phyloP scores from a whole-genome alignment of 345 rosid species.

The Linum lewisii region DNA sequence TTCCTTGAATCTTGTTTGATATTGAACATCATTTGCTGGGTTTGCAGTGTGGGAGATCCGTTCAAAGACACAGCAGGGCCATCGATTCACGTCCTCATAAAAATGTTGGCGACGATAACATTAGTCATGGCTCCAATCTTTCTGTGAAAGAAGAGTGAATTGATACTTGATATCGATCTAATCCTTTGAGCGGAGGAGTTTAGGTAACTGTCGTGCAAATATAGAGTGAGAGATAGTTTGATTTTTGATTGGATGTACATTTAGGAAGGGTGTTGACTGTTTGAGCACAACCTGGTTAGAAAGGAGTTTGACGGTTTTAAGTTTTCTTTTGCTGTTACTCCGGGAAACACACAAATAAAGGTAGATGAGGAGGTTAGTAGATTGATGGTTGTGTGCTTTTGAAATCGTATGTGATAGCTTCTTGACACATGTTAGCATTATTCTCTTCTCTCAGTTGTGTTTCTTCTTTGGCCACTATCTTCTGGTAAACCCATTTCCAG shows the following conservation, averaged over 20 bases:
- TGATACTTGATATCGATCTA: too few relatives aligned
- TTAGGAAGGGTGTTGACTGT: conserved; percentile 8
- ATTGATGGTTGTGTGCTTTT: background rate
- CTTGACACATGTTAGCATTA: too few relatives aligned
- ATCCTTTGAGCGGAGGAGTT: background rate
- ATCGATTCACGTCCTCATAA: conserved; percentile 83
- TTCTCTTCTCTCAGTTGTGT: too few relatives aligned
- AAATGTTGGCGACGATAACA: conserved; percentile 85
- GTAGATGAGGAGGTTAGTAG: background rate
- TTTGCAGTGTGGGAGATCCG: conserved; percentile 95
- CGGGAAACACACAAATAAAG: background rate
- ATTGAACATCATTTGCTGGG: background rate
- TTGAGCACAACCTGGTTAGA: too few relatives aligned
- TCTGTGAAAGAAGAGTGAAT: conserved; percentile 28
- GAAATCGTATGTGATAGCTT: background rate
- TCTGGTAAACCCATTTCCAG: too few relatives aligned
- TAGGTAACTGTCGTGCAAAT: conserved; percentile 14
- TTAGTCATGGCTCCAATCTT: conserved; percentile 96
- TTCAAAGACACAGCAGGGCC: conserved; percentile 98
- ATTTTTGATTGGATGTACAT: conserved; percentile 11
- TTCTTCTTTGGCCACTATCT: too few relatives aligned
- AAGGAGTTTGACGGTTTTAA: too few relatives aligned
- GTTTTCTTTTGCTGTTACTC: background rate
- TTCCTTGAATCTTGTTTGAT: background rate
- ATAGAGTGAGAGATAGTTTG: background rate